Evolutionary conservation across 257 asterid genomes (phyloP), one percentile per base, ranked within the genome.

Genomic region (Gardenia jasminoides): DNA sequence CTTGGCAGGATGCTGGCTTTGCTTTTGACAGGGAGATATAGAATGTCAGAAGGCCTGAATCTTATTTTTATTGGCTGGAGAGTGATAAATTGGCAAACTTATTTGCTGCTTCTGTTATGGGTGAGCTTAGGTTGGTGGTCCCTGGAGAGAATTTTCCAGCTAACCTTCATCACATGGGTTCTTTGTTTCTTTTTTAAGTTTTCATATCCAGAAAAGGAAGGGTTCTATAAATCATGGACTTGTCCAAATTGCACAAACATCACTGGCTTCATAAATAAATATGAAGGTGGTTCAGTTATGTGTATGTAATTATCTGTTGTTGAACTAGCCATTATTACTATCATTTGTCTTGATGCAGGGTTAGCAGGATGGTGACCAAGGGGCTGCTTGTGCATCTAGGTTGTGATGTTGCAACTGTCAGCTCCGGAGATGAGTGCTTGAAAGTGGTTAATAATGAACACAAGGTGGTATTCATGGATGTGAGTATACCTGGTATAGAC

Each of bases 351-450:
- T 75, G 69, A 36, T 71, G 82, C 90, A 96, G 99, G 84, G 91
- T 93, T 75, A 94, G 98, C 52, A 93, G 97, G 76, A 90, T 82
- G 92, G 97, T 85, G 69, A 93, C 99, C 69, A 91, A 87, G 90
- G 94, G 94, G 75, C 96, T 96, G 62, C 93, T 96, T 1, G 79
- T 88, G 69, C 98, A 91, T 92, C 89, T 93, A 24, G 97, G 99
- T 44, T 96, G 97, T 77, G 96, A 93, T 70, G 99, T 93, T 67
- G 75, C 88, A 62, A 88, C 94, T 5, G 93, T 88, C 76, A 76
- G 86, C 50, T 87, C 98, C 0, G 92, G 88, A 26, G 99, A 96
- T 0, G 99, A 96, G 84, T 93, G 99, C 79, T 77, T 91, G 33
- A 83, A 91, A 86, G 86, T 81, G 13, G 84, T 90, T 30, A 78